phyloP scores from a whole-genome alignment of 2,329 filamentous ascomycete species.

The Hymenoscyphus repandus region DNA sequence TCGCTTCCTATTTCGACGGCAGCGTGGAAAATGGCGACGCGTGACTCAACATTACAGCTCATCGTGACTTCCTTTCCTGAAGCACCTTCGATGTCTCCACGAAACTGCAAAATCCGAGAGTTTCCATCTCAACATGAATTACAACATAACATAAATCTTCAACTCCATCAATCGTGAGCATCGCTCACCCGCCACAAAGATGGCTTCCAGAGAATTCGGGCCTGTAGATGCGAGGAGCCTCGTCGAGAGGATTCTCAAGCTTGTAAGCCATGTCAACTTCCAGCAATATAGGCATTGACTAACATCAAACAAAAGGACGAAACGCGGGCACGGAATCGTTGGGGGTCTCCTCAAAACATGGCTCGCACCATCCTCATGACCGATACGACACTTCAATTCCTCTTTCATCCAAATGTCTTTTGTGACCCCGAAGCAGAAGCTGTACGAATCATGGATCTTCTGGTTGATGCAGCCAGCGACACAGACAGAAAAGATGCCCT shows the following conservation, averaged over 20 bases:
- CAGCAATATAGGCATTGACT: neutral
- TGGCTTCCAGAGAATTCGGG: conserved; percentile 1
- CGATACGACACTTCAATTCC: conserved; percentile 1
- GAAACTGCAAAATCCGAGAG: too few relatives aligned
- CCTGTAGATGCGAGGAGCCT: neutral
- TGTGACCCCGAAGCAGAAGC: neutral
- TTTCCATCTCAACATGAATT: too few relatives aligned
- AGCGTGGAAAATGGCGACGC: too few relatives aligned
- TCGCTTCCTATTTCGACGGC: too few relatives aligned
- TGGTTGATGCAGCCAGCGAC: neutral
- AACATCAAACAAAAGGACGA: neutral
- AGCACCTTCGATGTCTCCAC: too few relatives aligned
- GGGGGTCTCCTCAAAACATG: conserved; percentile 2
- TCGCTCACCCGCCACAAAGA: neutral
- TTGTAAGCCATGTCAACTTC: neutral
- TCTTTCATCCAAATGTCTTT: conserved; percentile 3
- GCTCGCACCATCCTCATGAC: conserved; percentile 2
- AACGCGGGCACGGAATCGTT: neutral
- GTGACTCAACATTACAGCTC: too few relatives aligned
- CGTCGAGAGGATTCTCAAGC: neutral
- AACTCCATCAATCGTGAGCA: neutral
- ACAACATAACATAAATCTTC: too few relatives aligned
- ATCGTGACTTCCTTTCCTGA: too few relatives aligned
- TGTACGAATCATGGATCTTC: neutral
- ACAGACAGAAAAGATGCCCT: neutral